Evolutionary conservation across 2,329 filamentous ascomycete genomes (phyloP).

Genomic region (Neofusicoccum umdonicola): DNA sequence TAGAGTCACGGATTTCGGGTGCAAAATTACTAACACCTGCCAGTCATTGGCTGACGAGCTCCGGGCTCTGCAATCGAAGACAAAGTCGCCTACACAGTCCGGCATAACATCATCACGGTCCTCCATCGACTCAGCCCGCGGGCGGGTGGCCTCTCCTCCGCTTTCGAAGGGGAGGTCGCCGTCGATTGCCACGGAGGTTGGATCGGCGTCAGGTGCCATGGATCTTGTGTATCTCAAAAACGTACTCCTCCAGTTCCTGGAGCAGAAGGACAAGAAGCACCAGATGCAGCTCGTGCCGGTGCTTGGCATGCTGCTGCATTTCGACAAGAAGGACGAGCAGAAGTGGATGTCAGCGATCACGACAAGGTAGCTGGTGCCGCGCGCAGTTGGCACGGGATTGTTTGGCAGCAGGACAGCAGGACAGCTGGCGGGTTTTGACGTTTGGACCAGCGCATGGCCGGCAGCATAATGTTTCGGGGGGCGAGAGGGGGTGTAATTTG

Average conservation of each 20-base stretch:
- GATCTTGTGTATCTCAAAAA: slow-evolving; percentile 76
- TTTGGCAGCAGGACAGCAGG: background rate
- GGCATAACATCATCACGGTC: slow-evolving; percentile 55
- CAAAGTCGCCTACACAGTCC: slow-evolving; percentile 38
- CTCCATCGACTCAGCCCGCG: slow-evolving; percentile 55
- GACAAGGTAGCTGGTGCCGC: background rate
- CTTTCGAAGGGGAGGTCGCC: slow-evolving; percentile 37
- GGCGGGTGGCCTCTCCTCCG: slow-evolving; percentile 46
- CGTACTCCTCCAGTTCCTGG: slow-evolving; percentile 75
- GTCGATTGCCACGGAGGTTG: slow-evolving; percentile 25
- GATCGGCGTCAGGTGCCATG: slow-evolving; percentile 29
- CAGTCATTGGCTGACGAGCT: slow-evolving; percentile 58
- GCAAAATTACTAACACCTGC: slow-evolving; percentile 21
- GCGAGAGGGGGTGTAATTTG: too few species aligned
- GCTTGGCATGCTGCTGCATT: slow-evolving; percentile 70
- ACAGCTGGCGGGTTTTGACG: background rate
- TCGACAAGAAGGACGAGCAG: slow-evolving; percentile 77
- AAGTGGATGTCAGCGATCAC: slow-evolving; percentile 79
- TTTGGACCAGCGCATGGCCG: background rate
- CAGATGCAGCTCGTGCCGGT: slow-evolving; percentile 76
- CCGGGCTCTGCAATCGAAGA: slow-evolving; percentile 45
- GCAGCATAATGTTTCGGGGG: background rate
- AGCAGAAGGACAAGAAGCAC: slow-evolving; percentile 75
- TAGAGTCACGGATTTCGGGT: too few species aligned
- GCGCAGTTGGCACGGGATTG: background rate